Conservation (phyloP, 495 filamentous ascomycete genomes). For the Aspergillus egyptiacus region DNA sequence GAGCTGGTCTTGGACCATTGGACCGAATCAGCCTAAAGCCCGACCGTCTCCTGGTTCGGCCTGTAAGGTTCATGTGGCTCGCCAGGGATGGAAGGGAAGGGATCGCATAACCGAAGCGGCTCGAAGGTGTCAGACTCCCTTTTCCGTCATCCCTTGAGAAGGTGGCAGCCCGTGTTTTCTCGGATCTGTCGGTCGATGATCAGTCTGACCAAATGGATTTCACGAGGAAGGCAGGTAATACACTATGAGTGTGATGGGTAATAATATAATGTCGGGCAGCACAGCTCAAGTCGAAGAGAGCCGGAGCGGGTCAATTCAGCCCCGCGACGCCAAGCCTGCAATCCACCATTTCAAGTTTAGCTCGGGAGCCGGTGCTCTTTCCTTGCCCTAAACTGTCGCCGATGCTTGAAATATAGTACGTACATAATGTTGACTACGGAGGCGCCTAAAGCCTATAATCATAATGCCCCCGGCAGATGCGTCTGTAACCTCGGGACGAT, state of each 20-base stretch:
- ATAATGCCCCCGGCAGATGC: too few species aligned
- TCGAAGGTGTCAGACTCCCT: neutral
- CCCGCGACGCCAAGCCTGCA: neutral
- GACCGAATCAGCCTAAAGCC: conserved; percentile 7
- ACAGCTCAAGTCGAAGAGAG: too few species aligned
- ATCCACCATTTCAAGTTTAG: too few species aligned
- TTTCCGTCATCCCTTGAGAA: neutral
- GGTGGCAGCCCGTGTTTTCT: neutral
- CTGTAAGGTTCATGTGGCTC: conserved; percentile 1
- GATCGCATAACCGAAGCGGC: neutral
- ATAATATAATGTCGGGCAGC: too few species aligned
- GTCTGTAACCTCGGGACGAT: too few species aligned
- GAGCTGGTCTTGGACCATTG: conserved; percentile 14
- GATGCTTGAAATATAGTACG: too few species aligned
- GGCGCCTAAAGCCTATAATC: too few species aligned
- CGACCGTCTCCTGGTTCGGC: conserved; percentile 1
- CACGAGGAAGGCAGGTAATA: neutral
- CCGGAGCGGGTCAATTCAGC: neutral
- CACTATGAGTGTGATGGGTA: too few species aligned
- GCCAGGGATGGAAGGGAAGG: conserved; percentile 1
- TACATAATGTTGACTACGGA: too few species aligned
- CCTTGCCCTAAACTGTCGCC: too few species aligned
- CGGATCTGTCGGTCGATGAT: neutral
- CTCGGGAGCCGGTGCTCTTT: too few species aligned
- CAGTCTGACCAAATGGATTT: neutral